Conservation (phyloP, 768 basidiomycete genomes). For the Auricularia sp. region DNA sequence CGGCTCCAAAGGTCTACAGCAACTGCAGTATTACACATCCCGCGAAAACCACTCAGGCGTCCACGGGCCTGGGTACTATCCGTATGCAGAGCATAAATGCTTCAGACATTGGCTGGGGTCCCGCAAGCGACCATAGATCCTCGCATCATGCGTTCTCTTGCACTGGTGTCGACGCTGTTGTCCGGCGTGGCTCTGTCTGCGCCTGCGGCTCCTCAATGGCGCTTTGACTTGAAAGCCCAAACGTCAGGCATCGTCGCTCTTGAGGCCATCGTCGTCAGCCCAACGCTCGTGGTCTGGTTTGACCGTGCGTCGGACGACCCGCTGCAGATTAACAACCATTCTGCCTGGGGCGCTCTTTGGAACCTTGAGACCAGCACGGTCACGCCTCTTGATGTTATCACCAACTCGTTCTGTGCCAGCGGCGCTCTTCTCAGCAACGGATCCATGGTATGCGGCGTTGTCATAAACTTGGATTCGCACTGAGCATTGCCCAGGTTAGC, state of each 20-base stretch:
- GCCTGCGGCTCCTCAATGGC: not conserved
- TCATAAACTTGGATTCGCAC: not conserved
- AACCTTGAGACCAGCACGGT: constrained; percentile 20
- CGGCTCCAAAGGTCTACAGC: no score
- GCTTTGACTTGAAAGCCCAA: not conserved
- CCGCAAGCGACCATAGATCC: not conserved
- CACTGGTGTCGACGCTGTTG: not conserved
- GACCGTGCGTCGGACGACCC: constrained; percentile 16
- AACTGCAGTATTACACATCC: no score
- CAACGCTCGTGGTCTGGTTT: constrained; percentile 16
- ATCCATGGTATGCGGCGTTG: constrained; percentile 22
- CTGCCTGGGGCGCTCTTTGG: constrained; percentile 19
- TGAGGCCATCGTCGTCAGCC: constrained; percentile 18
- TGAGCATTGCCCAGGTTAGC: constrained; percentile 11
- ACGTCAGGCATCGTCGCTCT: constrained; percentile 17
- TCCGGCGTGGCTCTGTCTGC: not conserved
- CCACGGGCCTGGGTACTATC: not conserved
- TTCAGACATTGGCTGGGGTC: not conserved
- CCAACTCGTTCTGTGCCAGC: constrained; percentile 74
- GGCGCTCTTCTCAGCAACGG: constrained; percentile 34
- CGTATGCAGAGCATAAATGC: not conserved
- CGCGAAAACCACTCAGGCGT: not conserved
- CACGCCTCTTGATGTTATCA: constrained; percentile 29
- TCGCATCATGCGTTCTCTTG: not conserved
- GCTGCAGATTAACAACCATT: constrained; percentile 15